Percentiles rank a stretch among this genome's conserved stretches.
Conservation (phyloP, 805 yeast genomes). For the Saccharomycopsis guyanensis region DNA sequence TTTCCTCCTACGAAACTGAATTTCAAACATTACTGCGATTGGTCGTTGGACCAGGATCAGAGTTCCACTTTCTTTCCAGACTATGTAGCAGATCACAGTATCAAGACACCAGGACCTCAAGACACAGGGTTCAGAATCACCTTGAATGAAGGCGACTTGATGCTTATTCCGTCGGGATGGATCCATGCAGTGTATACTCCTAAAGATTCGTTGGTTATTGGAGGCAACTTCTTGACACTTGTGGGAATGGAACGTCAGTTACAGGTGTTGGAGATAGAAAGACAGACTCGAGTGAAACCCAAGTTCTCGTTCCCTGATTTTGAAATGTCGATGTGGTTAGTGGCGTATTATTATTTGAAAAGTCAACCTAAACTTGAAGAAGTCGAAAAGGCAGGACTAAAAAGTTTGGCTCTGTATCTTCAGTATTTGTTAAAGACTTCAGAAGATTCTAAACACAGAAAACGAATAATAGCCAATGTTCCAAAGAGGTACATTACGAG, state of each 20-base stretch:
- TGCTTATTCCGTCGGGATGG: conserved; percentile 89
- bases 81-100: conserved; percentile 23
- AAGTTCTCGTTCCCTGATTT: conserved; percentile 76
- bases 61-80: conserved; percentile 59
- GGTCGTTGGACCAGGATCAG: conserved; percentile 68
- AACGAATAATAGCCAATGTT: background rate
- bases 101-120: conserved; percentile 23
- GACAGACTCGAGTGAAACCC: conserved; percentile 60
- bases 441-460: conserved; percentile 7
- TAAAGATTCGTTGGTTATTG: conserved; percentile 69
- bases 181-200: conserved; percentile 88
- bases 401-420: conserved; percentile 1
- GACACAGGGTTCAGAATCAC: conserved; percentile 47
- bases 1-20: conserved; percentile 69
- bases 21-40: conserved; percentile 50
- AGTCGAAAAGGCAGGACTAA: background rate
- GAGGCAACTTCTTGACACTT: conserved; percentile 78
- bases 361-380: background rate
- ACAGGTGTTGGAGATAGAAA: conserved; percentile 54
- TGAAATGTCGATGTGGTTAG: conserved; percentile 58
- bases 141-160: conserved; percentile 57
- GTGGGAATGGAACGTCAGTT: conserved; percentile 58
- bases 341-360: conserved; percentile 7
- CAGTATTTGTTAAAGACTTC: conserved; percentile 3
- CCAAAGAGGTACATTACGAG: conserved; percentile 14